Conservation (phyloP, 441 rosid species). For the Manihot esculenta region DNA sequence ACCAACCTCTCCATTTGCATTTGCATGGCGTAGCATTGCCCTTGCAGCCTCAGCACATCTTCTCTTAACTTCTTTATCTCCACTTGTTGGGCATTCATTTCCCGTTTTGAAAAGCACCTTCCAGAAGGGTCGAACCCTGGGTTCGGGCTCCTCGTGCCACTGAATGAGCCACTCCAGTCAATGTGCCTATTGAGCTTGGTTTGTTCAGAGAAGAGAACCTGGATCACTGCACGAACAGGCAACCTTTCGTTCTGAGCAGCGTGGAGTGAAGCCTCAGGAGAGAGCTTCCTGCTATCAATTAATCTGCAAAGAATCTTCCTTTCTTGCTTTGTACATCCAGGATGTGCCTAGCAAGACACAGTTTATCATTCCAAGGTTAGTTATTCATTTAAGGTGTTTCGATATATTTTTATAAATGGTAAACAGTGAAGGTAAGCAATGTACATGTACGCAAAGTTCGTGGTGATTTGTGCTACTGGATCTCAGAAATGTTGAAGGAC, state of each 20-base stretch:
- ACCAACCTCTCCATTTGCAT: constrained; percentile 55
- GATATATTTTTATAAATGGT: no score
- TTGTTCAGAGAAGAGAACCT: constrained; percentile 70
- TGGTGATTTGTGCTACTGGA: not conserved
- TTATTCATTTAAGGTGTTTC: no score
- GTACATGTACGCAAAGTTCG: no score
- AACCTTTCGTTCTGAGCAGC: constrained; percentile 79
- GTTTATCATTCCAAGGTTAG: not conserved
- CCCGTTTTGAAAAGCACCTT: constrained; percentile 66
- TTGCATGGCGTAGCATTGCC: constrained; percentile 53
- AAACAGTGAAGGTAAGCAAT: no score
- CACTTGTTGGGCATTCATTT: constrained; percentile 45
- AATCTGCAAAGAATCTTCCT: constrained; percentile 61
- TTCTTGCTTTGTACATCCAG: constrained; percentile 62
- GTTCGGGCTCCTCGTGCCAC: constrained; percentile 48
- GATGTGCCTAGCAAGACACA: constrained; percentile 53
- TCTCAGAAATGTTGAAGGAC: not conserved
- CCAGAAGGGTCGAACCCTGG: constrained; percentile 34
- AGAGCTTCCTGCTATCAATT: constrained; percentile 65
- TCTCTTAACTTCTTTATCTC: constrained; percentile 68
- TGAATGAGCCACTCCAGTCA: constrained; percentile 68
- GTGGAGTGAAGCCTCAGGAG: constrained; percentile 73
- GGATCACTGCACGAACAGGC: constrained; percentile 72
- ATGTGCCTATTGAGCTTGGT: constrained; percentile 50
- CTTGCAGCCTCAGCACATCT: constrained; percentile 58